Evolutionary conservation across 2,329 filamentous ascomycete genomes (phyloP), one percentile per base, ranked within the genome.

Genomic region (Verticillium klebahnii): DNA sequence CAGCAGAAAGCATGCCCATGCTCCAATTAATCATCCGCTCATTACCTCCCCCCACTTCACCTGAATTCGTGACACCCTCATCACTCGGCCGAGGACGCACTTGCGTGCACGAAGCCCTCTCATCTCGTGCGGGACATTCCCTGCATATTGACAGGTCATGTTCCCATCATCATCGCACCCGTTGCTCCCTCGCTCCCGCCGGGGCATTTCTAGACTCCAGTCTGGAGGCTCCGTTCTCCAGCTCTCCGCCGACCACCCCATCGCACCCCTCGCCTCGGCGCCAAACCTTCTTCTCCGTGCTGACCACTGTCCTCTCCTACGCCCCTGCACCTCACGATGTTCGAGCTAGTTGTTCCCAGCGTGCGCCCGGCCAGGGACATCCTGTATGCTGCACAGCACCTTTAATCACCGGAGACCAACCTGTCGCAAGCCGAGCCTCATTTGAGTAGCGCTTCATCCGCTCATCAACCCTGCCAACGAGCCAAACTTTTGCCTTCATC

Each of bases 41-140:
- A 50, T 50, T 50, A 50, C 45, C 45, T 50, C 45, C 58, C 29
- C 58, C 58, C 58, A 59, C 58, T 36, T 59, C 58, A 59, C 58
- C 58, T 59, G 58, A 59, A 59, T 45, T 59, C 31, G 58, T 45
- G 58, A 59, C 58, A 59, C 39, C 23, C 31, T 40, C 57, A 59
- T 59, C 58, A 59, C 45, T 59, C 58, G 58, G 58, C 58, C 58
- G 58, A 59, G 23, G 58, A 11, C 54, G 14, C 31, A 32, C 14
- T 34, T 56, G 31, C 54, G 31, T 32, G 32, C 54, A 11, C 17
- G 29, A 34, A 56, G 31, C 54, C 54, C 54, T 50, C n/a, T 50
- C 45, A 50, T 50, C 45, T 50, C 25, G 45, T 23, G 19, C n/a
- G 19, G 45, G 45, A 50, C 19, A 50, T 14, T 36, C 34, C 45